phyloP scores from a whole-genome alignment of 2,329 filamentous ascomycete species.

The Lasiodiplodia hormozganensis region DNA sequence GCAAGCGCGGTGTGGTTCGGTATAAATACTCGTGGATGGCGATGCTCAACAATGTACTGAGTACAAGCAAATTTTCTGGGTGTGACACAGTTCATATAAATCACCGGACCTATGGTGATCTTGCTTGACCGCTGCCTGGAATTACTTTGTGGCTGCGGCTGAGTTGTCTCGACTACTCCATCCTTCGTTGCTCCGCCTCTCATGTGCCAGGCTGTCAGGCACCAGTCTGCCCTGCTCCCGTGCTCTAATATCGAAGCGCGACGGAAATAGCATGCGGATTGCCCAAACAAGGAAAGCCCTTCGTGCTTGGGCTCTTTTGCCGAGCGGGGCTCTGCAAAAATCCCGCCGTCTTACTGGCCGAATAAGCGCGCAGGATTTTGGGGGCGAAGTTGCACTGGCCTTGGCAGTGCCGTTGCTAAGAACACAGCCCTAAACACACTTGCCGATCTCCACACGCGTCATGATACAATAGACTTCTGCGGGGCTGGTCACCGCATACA shows the following conservation, averaged over 20 bases:
- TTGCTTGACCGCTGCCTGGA: neutral
- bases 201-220: constrained; percentile 15
- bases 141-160: constrained; percentile 14
- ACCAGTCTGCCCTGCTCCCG: constrained; percentile 10
- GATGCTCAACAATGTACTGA: neutral
- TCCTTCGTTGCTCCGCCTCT: constrained; percentile 14
- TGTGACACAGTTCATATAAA: constrained; percentile 4
- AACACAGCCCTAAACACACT: neutral
- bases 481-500: neutral
- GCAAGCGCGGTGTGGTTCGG: neutral
- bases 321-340: neutral
- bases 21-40: neutral
- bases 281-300: neutral
- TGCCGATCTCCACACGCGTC: neutral
- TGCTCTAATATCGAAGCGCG: neutral
- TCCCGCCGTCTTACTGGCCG: neutral
- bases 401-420: neutral
- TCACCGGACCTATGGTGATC: neutral
- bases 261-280: constrained; percentile 6
- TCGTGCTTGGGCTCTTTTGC: neutral
- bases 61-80: neutral
- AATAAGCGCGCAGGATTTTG: constrained; percentile 14
- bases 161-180: neutral
- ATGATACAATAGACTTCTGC: constrained; percentile 5
- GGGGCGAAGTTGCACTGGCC: constrained; percentile 3